Base-by-base conservation (phyloP, 805 yeast species). In the Starmerella apicola region DNA sequence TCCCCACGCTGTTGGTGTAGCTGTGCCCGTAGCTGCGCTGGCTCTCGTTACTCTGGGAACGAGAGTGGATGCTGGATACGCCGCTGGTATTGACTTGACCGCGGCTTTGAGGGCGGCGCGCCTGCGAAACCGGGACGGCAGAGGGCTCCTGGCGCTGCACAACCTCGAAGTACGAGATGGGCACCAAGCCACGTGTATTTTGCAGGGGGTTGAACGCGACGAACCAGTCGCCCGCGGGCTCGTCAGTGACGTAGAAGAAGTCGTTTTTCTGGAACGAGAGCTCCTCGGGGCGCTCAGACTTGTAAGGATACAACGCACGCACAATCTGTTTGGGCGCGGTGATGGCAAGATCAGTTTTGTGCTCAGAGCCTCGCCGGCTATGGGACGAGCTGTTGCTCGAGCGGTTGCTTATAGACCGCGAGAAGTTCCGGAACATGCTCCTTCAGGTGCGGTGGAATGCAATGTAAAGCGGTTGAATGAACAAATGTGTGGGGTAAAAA, bases 191-290 rank as follows among this genome's bases (percentile, higher is more conserved):
- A 37, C 72, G 68, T 21, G 70, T 62, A 51, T 78, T 74, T 25
- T 81, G 74, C 34, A 80, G 72, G 12, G 97, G 96, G 57, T 88
- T 85, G 38, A 77, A 74, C 2, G 94, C 96, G 53, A 83, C 85
- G 53, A 75, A 83, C 86, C 94, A 85, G 31, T 67, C 71, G 10
- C 60, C 52, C 49, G 76, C 78, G 40, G 71, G 66, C 39, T 72
- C 72, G 40, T 73, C 70, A 29, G 70, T 66, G 2, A 91, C 93
- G 55, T 83, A 84, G 62, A 86, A 83, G 56, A 85, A 86, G 55
- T 88, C 96, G 28, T 95, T 95, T 50, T 76, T 74, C 32, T 61
- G 54, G 57, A 91, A 88, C 23, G 74, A 68, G 26, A 88, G 67
- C 57, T 88, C 96, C 18, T 82, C 84, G 1, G 82, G 76, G 12